These are phyloP conservation scores for Martiniozyma abietophila DNA, from an alignment of 805 yeast species.

Conservation along the genomic window DNA sequence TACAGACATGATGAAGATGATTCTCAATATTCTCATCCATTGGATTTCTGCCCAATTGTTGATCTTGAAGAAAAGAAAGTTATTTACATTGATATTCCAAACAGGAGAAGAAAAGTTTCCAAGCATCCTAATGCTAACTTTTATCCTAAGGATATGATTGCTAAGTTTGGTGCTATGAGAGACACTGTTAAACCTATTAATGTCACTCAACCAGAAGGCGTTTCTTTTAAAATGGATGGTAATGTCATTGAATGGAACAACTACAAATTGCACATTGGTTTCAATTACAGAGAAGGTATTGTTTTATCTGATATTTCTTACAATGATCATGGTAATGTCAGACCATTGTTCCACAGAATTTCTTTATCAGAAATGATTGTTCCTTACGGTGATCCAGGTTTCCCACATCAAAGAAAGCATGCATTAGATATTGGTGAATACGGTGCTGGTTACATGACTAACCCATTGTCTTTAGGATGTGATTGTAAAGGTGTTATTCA, in stretches of 20 bases:
- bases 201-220: constrained; percentile 76
- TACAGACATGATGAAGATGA: constrained; percentile 71
- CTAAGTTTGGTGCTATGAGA: constrained; percentile 57
- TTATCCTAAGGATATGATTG: constrained; percentile 55
- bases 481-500: constrained; percentile 84
- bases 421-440: constrained; percentile 83
- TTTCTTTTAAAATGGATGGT: constrained; percentile 63
- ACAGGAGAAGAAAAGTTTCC: constrained; percentile 62
- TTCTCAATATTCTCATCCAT: constrained; percentile 57
- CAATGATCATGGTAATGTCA: constrained; percentile 65
- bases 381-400: constrained; percentile 72
- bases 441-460: constrained; percentile 82
- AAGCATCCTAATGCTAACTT: constrained; percentile 61
- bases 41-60: constrained; percentile 76
- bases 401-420: constrained; percentile 78
- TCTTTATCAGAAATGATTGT: constrained; percentile 79
- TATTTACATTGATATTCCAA: constrained; percentile 66
- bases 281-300: constrained; percentile 80
- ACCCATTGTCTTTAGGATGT: constrained; percentile 69
- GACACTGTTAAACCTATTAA: constrained; percentile 55
- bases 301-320: constrained; percentile 65
- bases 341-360: constrained; percentile 72
- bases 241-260: constrained; percentile 70
- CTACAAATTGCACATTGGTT: constrained; percentile 70
- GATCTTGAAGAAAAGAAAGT: constrained; percentile 65